phyloP scores from a whole-genome alignment of 352 stramenopile species.

The Pythium dissotocum region DNA sequence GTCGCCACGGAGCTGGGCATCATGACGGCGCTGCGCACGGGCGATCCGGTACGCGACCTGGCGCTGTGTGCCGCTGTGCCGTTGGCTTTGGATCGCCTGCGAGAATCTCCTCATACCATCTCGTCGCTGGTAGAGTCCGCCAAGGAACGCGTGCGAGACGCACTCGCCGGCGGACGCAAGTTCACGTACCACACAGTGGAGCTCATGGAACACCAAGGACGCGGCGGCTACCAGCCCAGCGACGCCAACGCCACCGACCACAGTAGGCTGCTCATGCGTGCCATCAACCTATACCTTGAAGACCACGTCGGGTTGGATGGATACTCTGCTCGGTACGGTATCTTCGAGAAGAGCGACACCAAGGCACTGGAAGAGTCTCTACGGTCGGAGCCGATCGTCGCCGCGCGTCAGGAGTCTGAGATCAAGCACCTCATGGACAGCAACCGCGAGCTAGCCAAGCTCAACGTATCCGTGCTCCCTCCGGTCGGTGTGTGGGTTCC shows the following conservation, averaged over 20 bases:
- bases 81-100: slow-evolving; percentile 32
- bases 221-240: slow-evolving; percentile 20
- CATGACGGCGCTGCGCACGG: slow-evolving; percentile 40
- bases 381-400: slow-evolving; percentile 8
- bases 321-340: slow-evolving; percentile 47
- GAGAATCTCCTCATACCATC: slow-evolving; percentile 29
- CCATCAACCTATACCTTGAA: slow-evolving; percentile 50
- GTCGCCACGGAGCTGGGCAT: slow-evolving; percentile 49
- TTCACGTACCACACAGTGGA: slow-evolving; percentile 43
- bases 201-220: slow-evolving; percentile 43
- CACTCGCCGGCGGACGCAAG: slow-evolving; percentile 8
- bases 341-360: slow-evolving; percentile 39
- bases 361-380: slow-evolving; percentile 6
- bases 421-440: slow-evolving; percentile 9
- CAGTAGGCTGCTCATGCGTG: slow-evolving; percentile 54
- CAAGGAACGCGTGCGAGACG: slow-evolving; percentile 13
- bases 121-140: slow-evolving; percentile 22
- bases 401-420: slow-evolving; percentile 12
- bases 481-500: slow-evolving; percentile 33
- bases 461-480: slow-evolving; percentile 17
- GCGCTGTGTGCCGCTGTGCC: slow-evolving; percentile 48
- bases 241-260: slow-evolving; percentile 38
- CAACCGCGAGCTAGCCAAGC: neutral
- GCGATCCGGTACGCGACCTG: slow-evolving; percentile 42
- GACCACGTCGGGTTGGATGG: slow-evolving; percentile 42